Base-by-base conservation (phyloP, 306 rosid species). In the Sesbania bispinosa region DNA sequence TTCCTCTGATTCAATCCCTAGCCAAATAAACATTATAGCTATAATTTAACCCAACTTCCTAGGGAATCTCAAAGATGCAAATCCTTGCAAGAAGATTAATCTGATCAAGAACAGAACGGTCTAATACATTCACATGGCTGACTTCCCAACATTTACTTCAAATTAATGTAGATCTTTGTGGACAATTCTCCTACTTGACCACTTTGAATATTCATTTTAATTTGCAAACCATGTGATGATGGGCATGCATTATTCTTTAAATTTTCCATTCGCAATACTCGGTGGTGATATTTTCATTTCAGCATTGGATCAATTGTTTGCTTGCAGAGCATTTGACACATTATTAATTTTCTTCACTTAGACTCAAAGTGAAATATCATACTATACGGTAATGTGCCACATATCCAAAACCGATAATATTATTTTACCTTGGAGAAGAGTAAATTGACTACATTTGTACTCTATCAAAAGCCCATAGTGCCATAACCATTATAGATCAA, bases 331-430 rank as follows among this genome's bases (percentile, higher is more conserved):
- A 61, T 32, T 26, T 32, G 43, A 67, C 82, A 81, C 68, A 77
- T 35, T 76, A 78, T 84, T 71, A 1, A 75, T 79, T 78, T 80
- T 50, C 88, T 84, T 81, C 46, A 54, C 45, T 42, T 36, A 11
- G 42, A 84, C 88, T 78, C 76, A 66, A 70, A 75, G 79, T 35
- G 24, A 33, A 29, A 48, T 55, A 26, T 78, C 9, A 58, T 75
- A 64, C 14, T 23, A 29, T 20, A 48, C 13, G 11, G 11, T 69
- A 50, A 59, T 59, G 57, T 23, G 41, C 14, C 60, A 59, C 53
- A 66, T 70, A 54, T 79, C 71, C 61, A 66, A 60, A 79, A 48
- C 20, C 20, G 52, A 33, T 13, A 61, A 33, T 13, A 61, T 58
- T 10, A 55, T 74, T 48, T 32, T 62, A 33, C 55, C 79, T 77